Percentiles rank a stretch among this genome's conserved stretches.
phyloP scores from a whole-genome alignment of 1,284 basidiomycete genomes.

The Moesziomyces aphidis region DNA sequence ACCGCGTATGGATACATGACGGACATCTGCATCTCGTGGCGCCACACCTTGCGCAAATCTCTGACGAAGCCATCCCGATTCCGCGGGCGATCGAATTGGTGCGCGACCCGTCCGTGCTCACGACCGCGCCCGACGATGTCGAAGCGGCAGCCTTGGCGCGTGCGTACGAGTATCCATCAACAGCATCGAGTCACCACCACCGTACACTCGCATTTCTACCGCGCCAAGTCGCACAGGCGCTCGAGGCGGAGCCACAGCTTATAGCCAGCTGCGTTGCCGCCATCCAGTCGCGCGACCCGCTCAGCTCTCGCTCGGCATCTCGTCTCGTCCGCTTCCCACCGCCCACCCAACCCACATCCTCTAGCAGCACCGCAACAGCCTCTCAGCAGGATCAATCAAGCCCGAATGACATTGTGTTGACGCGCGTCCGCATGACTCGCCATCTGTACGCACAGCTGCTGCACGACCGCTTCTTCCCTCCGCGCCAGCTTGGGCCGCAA shows the following conservation, averaged over 20 bases:
- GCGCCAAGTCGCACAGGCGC: slow-evolving; percentile 78
- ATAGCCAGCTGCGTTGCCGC: slow-evolving; percentile 77
- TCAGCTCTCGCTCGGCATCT: slow-evolving; percentile 77
- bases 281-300: slow-evolving; percentile 38
- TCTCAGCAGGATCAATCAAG: background rate
- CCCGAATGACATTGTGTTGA: slow-evolving; percentile 21
- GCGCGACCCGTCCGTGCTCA: slow-evolving; percentile 72
- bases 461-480: slow-evolving; percentile 91
- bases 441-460: slow-evolving; percentile 83
- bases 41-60: slow-evolving; percentile 73
- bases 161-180: slow-evolving; percentile 72
- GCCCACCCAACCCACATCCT: slow-evolving; percentile 75
- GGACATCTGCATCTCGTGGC: slow-evolving; percentile 87
- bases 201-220: slow-evolving; percentile 83
- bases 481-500: slow-evolving; percentile 81
- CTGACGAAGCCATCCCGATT: slow-evolving; percentile 71
- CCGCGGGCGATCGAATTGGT: slow-evolving; percentile 68
- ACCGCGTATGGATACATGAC: slow-evolving; percentile 91
- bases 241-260: slow-evolving; percentile 75
- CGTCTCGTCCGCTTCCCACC: slow-evolving; percentile 90
- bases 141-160: slow-evolving; percentile 43
- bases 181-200: slow-evolving; percentile 78
- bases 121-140: slow-evolving; percentile 70
- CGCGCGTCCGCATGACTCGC: slow-evolving; percentile 49
- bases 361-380: slow-evolving; percentile 20